These are phyloP conservation scores for Xylaria telfairii DNA, from an alignment of 495 filamentous ascomycete species.

Conservation along the genomic window DNA sequence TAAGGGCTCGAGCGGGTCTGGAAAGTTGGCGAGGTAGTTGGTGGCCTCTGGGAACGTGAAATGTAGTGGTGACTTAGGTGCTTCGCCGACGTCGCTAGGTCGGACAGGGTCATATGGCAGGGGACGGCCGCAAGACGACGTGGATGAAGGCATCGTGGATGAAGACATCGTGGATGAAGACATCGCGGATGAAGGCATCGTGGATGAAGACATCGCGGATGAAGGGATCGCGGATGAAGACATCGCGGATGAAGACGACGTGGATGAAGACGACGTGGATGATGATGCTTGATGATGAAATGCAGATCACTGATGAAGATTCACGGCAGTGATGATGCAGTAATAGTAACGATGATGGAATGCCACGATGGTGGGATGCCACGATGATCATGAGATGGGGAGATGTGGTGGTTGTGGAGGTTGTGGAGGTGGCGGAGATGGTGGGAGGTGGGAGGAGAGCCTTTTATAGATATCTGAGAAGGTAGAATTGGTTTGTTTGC, in stretches of 20 bases:
- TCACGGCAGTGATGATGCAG: neutral
- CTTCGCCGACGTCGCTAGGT: neutral
- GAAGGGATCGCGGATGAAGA: neutral
- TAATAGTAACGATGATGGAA: neutral
- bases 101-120: neutral
- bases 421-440: neutral
- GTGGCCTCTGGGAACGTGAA: neutral
- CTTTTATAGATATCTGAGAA: neutral
- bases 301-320: neutral
- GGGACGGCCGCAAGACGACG: neutral
- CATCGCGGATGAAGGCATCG: neutral
- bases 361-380: neutral
- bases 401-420: neutral
- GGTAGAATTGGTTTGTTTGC: neutral
- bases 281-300: neutral
- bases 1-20: too few relatives aligned
- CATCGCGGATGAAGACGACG: too few relatives aligned
- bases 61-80: too few relatives aligned
- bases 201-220: too few relatives aligned
- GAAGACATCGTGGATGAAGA: neutral
- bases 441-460: neutral
- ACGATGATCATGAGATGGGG: neutral
- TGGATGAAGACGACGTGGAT: neutral
- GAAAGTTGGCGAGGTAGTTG: neutral
- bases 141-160: neutral